Evolutionary conservation across 495 filamentous ascomycete genomes (phyloP).

Genomic region (Lophiostoma macrostomum): DNA sequence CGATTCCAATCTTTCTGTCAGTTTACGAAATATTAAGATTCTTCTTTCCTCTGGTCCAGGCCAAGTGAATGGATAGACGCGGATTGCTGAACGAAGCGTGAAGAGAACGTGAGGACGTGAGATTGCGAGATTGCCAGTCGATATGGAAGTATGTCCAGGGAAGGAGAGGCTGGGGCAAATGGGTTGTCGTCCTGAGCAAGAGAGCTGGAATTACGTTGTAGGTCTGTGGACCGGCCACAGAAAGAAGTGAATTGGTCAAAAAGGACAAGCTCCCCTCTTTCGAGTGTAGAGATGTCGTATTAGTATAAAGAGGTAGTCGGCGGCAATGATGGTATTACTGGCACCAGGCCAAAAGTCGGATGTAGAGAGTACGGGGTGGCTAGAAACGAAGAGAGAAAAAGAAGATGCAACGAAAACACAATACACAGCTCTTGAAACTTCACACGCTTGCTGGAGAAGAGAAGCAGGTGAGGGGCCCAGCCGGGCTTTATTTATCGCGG

Average conservation of each 20-base stretch:
- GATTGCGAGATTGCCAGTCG: conserved; percentile 21
- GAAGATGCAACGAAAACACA: conserved; percentile 35
- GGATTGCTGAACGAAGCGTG: conserved; percentile 22
- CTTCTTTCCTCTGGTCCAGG: conserved; percentile 17
- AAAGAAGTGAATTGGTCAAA: conserved; percentile 27
- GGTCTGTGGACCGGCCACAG: conserved; percentile 42
- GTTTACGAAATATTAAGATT: conserved; percentile 12
- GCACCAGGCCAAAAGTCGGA: conserved; percentile 33
- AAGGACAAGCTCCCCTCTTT: conserved; percentile 23
- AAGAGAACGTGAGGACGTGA: conserved; percentile 24
- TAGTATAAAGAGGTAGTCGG: conserved; percentile 14
- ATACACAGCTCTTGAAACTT: conserved; percentile 40
- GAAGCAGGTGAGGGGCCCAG: conserved; percentile 27
- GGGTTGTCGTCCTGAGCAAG: conserved; percentile 39
- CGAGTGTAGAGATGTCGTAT: conserved; percentile 19
- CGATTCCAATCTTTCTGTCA: conserved; percentile 16
- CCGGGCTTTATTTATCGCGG: conserved; percentile 28
- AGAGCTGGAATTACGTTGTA: conserved; percentile 39
- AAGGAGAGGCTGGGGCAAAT: conserved; percentile 1
- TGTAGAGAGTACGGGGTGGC: conserved; percentile 16
- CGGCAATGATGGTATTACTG: conserved; percentile 27
- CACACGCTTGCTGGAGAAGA: conserved; percentile 45
- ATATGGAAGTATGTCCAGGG: conserved; percentile 1
- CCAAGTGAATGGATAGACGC: conserved; percentile 21
- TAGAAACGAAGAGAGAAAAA: conserved; percentile 33